phyloP scores from a whole-genome alignment of 805 yeast genomes.

The Candida odintsovae region DNA sequence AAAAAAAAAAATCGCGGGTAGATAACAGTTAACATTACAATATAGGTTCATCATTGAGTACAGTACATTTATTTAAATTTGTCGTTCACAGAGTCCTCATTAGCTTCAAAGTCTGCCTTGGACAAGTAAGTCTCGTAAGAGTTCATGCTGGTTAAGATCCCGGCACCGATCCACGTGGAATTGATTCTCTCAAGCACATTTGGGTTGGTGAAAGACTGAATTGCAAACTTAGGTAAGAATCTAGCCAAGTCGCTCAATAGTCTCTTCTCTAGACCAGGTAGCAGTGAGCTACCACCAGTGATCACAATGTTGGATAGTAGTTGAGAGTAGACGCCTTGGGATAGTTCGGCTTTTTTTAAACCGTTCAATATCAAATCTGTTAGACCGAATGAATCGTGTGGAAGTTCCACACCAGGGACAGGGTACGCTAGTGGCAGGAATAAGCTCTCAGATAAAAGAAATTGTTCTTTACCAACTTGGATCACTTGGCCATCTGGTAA shows the following conservation, averaged over 20 bases:
- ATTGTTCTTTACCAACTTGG: slow-evolving; percentile 47
- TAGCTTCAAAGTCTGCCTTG: slow-evolving; percentile 67
- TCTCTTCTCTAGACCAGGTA: slow-evolving; percentile 68
- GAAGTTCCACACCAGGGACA: slow-evolving; percentile 28
- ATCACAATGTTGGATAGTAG: slow-evolving; percentile 62
- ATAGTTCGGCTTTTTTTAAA: slow-evolving; percentile 37
- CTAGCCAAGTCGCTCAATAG: slow-evolving; percentile 55
- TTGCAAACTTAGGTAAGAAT: slow-evolving; percentile 61
- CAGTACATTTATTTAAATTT: slow-evolving; percentile 31
- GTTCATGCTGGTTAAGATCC: slow-evolving; percentile 69
- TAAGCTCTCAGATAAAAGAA: slow-evolving; percentile 56
- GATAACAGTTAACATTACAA: background rate
- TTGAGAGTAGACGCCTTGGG: slow-evolving; percentile 33
- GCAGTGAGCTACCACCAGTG: slow-evolving; percentile 66
- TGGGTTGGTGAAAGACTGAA: slow-evolving; percentile 55
- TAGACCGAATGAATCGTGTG: slow-evolving; percentile 21
- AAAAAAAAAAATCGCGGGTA: background rate
- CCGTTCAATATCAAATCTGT: slow-evolving; percentile 35
- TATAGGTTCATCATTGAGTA: background rate
- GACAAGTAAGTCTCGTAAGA: slow-evolving; percentile 81
- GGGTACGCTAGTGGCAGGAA: slow-evolving; percentile 58
- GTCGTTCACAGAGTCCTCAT: slow-evolving; percentile 41
- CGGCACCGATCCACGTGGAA: slow-evolving; percentile 78
- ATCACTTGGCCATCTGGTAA: slow-evolving; percentile 50
- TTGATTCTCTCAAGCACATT: slow-evolving; percentile 57